phyloP scores from a whole-genome alignment of 2,329 filamentous ascomycete genomes.

The Coleophoma crateriformis region DNA sequence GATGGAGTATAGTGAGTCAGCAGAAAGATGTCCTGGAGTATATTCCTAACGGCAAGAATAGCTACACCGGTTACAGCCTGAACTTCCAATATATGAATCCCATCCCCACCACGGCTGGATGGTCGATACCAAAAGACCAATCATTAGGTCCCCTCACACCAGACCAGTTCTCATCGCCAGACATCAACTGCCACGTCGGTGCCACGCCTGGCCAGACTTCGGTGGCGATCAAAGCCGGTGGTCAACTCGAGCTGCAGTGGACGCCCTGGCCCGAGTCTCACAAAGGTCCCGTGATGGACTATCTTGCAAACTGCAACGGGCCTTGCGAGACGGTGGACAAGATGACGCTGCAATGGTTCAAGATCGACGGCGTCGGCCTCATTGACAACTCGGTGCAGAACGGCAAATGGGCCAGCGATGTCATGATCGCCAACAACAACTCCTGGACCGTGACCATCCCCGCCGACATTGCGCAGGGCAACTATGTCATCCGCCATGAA shows the following conservation, averaged over 20 bases:
- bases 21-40: too few species aligned
- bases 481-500: constrained; percentile 47
- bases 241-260: constrained; percentile 55
- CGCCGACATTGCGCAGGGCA: constrained; percentile 33
- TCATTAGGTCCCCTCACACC: constrained; percentile 49
- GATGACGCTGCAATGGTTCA: constrained; percentile 30
- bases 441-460: constrained; percentile 45
- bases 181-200: constrained; percentile 58
- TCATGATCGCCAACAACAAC: constrained; percentile 47
- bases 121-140: constrained; percentile 39
- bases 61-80: constrained; percentile 29
- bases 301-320: constrained; percentile 26
- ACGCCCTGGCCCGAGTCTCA: constrained; percentile 59
- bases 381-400: constrained; percentile 19
- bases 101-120: constrained; percentile 43
- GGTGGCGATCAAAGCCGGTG: constrained; percentile 56
- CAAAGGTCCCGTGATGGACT: constrained; percentile 32
- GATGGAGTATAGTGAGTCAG: constrained; percentile 21
- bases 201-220: constrained; percentile 44
- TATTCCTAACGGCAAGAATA: background rate
- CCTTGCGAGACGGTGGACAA: constrained; percentile 33
- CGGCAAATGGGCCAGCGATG: constrained; percentile 36
- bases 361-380: constrained; percentile 30
- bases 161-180: constrained; percentile 35
- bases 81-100: constrained; percentile 24